Base-by-base conservation (phyloP, 2,329 filamentous ascomycete species). In the Raffaelea ambrosiae region DNA sequence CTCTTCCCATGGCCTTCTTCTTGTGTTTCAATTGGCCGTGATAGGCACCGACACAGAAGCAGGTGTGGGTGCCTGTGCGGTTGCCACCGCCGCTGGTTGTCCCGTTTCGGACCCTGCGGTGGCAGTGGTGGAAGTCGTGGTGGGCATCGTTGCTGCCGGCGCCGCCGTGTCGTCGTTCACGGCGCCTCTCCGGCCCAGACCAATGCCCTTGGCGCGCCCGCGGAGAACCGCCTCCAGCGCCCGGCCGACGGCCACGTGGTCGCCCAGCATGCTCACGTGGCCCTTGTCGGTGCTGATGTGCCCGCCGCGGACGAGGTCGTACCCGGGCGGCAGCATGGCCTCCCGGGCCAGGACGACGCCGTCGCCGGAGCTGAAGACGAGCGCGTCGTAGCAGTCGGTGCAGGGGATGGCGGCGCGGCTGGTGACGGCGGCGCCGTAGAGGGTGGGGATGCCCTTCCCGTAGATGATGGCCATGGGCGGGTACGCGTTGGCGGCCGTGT, bases 301-400 rank as follows among this genome's bases (percentile, higher is more conserved):
- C 0, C 89, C 89, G 13, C 83, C 84, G 41, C 76, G 79, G 2
- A 83, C 87, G 33, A 86, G 71, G 43, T 77, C 73, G 61, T 95
- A 96, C 0, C 89, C 89, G 3, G 77, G 68, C 0, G 90, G 90
- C 40, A 94, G 65, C 86, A 94, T 91, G 0, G 89, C 86, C 52
- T 91, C 87, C 44, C 80, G 80, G 0, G 90, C 87, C 7, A 96
- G 74, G 47, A 91, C 88, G 0, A 97, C 90, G 0, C 90, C 91
- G 61, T 97, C 90, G 2, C 90, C 89, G 20, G 83, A 84, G 1
- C 86, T 84, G 66, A 96, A 96, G 0, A 88, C 78, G 3, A 97
- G 72, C 56, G 94, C 84, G 54, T 95, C 88, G 61, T 95, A 96
- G 1, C 81, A 83, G 63, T 94, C 88, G 0, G 79, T 70, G 51